phyloP scores from a whole-genome alignment of 1,139 yeast genomes.

The Candida sanyaensis region DNA sequence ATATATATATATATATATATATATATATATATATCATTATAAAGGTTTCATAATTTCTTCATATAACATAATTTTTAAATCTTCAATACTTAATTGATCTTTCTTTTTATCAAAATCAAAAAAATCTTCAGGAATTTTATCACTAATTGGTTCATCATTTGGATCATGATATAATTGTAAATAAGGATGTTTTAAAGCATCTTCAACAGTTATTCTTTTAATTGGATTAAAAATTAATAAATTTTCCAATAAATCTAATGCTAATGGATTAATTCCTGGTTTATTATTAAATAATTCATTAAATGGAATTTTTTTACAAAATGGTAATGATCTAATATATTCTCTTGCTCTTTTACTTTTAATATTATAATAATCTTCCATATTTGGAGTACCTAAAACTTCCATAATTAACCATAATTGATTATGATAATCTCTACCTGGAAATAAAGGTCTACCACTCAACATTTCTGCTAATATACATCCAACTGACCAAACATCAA shows the following conservation, averaged over 20 bases:
- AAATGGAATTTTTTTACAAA: conserved; percentile 48
- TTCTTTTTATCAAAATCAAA: conserved; percentile 63
- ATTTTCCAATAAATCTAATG: conserved; percentile 61
- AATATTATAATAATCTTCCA: conserved; percentile 56
- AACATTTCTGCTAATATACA: conserved; percentile 72
- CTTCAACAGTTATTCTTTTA: conserved; percentile 62
- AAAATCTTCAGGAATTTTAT: conserved; percentile 55
- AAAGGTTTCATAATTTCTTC: conserved; percentile 52
- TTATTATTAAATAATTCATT: conserved; percentile 42
- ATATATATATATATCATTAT: too few relatives aligned
- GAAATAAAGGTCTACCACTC: conserved; percentile 67
- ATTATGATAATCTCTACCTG: conserved; percentile 74
- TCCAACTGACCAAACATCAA: conserved; percentile 81
- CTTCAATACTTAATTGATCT: conserved; percentile 48
- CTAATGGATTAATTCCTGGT: conserved; percentile 48
- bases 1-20: too few relatives aligned
- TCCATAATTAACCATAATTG: conserved; percentile 65
- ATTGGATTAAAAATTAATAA: conserved; percentile 65
- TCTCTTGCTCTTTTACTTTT: conserved; percentile 63
- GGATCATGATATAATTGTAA: conserved; percentile 68
- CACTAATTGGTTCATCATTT: conserved; percentile 68
- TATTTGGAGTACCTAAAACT: conserved; percentile 64
- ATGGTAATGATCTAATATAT: conserved; percentile 62
- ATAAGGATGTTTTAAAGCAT: conserved; percentile 70
- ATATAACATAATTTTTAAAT: conserved; percentile 54